These are phyloP conservation scores for Alopecurus myosuroides DNA, from an alignment of 176 grass and related monocot genomes.

Conservation along the genomic window DNA sequence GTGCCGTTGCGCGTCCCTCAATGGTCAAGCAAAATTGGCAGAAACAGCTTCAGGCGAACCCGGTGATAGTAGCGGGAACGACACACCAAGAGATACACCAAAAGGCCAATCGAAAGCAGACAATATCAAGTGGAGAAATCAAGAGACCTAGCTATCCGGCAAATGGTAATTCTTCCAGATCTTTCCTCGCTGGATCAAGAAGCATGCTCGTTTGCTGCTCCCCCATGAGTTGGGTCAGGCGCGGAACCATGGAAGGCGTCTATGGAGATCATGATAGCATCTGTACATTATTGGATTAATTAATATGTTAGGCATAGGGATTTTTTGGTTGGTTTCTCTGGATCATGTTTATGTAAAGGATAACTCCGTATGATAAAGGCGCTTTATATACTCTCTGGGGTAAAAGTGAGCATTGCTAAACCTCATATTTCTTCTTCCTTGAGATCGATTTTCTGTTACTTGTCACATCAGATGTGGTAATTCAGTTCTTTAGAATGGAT, in stretches of 20 bases:
- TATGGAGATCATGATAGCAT: conserved; percentile 13
- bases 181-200: conserved; percentile 6
- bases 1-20: too few species aligned
- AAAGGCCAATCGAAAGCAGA: conserved; percentile 29
- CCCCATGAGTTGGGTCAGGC: neutral
- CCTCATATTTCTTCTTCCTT: neutral
- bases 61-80: conserved; percentile 49
- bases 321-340: conserved; percentile 39
- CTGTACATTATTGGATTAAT: conserved; percentile 52
- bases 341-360: conserved; percentile 31
- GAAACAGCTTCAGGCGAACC: conserved; percentile 43
- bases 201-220: conserved; percentile 12
- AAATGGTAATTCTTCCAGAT: neutral
- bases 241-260: neutral
- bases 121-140: conserved; percentile 56
- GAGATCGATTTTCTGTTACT: neutral
- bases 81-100: conserved; percentile 39
- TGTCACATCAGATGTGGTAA: neutral
- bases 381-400: conserved; percentile 5
- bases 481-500: conserved; percentile 16
- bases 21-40: conserved; percentile 32
- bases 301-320: conserved; percentile 36
- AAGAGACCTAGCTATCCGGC: conserved; percentile 27
- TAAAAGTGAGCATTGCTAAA: neutral
- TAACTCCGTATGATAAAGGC: conserved; percentile 36